Evolutionary conservation across 805 yeast species (phyloP), one percentile per base, ranked within the genome.

Genomic region (Vanderwaltozyma tropicalis): DNA sequence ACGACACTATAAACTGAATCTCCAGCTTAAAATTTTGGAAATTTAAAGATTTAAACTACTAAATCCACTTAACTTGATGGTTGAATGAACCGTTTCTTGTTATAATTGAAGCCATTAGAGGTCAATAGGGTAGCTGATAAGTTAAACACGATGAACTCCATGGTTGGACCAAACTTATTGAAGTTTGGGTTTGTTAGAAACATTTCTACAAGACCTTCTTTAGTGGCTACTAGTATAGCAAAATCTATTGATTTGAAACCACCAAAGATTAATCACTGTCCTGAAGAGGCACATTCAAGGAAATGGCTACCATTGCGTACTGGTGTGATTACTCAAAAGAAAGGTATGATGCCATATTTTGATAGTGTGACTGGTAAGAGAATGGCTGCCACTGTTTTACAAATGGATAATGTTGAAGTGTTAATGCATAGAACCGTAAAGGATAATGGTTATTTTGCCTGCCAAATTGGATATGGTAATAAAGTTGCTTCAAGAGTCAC

Each of bases 341-440:
- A 80, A 41, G 97, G 96, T 14, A 89, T 89, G 96, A 77, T 87
- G 35, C 76, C 92, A 13, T 83, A 76, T 72, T 89, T 72, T 53
- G 78, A 79, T 44, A 71, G 72, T 21, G 62, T 63, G 27, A 69
- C 69, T 12, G 97, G 96, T 20, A 68, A 66, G 37, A 77, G 77
- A 44, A 60, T 70, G 38, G 88, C 94, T 2, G 92, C 94, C 34
- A 92, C 98, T 4, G 82, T 92, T 8, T 66, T 92, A 29, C 94
- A 87, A 56, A 72, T 92, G 42, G 82, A 87, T 57, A 76, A 88
- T 39, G 84, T 85, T 45, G 97, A 92, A 64, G 97, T 92, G 14
- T 62, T 80, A 14, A 71, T 72, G 53, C 76, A 74, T 50, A 83
- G 81, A 57, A 80, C 89, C 3, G 52, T 68, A 21, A 77, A 71